Percentiles rank a stretch among this genome's conserved stretches.
Evolutionary conservation across 257 asterid species (phyloP).

Genomic region (Solanum rostratum): DNA sequence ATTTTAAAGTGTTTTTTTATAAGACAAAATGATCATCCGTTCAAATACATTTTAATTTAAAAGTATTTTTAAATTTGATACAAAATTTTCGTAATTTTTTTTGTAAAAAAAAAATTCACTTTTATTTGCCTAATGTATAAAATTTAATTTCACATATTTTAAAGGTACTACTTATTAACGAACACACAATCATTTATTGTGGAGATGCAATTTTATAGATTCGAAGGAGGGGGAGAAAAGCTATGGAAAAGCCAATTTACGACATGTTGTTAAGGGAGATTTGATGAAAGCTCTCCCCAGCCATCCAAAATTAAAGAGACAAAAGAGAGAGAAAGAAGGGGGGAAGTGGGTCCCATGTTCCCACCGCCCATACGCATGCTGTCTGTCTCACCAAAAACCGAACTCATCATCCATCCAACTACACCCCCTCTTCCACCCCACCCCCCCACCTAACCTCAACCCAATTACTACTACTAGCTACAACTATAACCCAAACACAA

Average conservation of each 20-base stretch:
- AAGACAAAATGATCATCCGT: too few relatives aligned
- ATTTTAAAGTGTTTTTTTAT: background rate
- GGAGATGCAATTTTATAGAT: background rate
- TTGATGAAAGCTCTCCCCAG: background rate
- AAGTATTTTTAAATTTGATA: too few relatives aligned
- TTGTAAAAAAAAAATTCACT: too few relatives aligned
- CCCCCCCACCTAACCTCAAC: slow-evolving; percentile 42
- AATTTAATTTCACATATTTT: too few relatives aligned
- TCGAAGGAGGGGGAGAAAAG: too few relatives aligned
- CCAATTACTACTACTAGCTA: slow-evolving; percentile 18
- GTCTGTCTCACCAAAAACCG: slow-evolving; percentile 6
- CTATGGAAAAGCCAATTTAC: background rate
- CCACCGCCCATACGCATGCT: slow-evolving; percentile 38
- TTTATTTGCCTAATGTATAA: too few relatives aligned
- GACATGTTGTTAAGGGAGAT: background rate
- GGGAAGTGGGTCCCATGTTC: slow-evolving; percentile 2
- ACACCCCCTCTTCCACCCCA: slow-evolving; percentile 3
- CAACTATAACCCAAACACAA: too few relatives aligned
- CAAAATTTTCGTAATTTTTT: too few relatives aligned
- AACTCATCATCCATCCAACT: slow-evolving; percentile 14
- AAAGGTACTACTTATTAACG: too few relatives aligned
- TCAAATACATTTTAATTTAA: too few relatives aligned
- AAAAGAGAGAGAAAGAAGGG: slow-evolving; percentile 9
- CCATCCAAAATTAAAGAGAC: slow-evolving; percentile 6
- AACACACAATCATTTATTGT: too few relatives aligned